A percentile compares a stretch with the other conserved stretches of the same genome.
These are phyloP conservation scores for slime mould (Dictyostelium discoideum) DNA, from an alignment of 78 protist genomes.

Conservation along the genomic window dicty_2.7 NC_007088.5:4197001-4197500, in stretches of 20 bases:
- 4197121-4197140: not conserved
- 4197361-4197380: slow-evolving; percentile 58
- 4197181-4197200: not conserved
- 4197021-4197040: too few relatives aligned
- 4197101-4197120: not conserved
- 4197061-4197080: not conserved
- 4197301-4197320: not conserved
- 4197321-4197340: slow-evolving; percentile 20
- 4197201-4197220: not conserved
- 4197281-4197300: not conserved
- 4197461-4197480: slow-evolving; percentile 58
- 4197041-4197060: too few relatives aligned
- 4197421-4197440: slow-evolving; percentile 17
- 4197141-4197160: slow-evolving; percentile 10
- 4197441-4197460: slow-evolving; percentile 41
- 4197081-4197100: not conserved
- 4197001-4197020: too few relatives aligned
- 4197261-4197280: not conserved
- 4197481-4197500: slow-evolving; percentile 49
- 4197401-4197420: slow-evolving; percentile 43
- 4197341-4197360: slow-evolving; percentile 51
- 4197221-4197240: not conserved
- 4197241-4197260: not conserved
- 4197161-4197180: slow-evolving; percentile 9
- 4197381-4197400: slow-evolving; percentile 47